A percentile compares a stretch with the other conserved stretches of the same genome.
Conservation (phyloP, 306 rosid species). For the Dalbergia oliveri region DNA sequence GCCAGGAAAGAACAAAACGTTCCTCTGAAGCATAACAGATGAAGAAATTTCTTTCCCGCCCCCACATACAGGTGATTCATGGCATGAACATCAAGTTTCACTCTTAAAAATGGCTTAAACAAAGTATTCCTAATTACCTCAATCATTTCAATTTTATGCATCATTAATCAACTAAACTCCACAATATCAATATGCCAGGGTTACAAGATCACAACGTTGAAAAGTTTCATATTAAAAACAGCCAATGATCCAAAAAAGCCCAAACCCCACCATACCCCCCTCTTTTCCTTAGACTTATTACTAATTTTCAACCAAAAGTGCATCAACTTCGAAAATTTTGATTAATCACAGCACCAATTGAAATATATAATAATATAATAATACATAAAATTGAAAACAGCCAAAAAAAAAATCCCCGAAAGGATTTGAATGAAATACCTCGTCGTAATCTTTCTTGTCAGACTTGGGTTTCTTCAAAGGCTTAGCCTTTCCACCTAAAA, state of each 20-base stretch:
- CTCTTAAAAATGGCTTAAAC: neutral
- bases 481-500: conserved; percentile 92
- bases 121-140: neutral
- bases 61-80: neutral
- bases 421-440: conserved; percentile 57
- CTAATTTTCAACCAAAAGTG: conserved; percentile 9
- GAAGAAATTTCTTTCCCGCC: neutral
- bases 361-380: neutral
- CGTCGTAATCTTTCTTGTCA: conserved; percentile 86
- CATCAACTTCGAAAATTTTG: neutral
- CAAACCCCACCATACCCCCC: neutral
- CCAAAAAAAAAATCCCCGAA: neutral
- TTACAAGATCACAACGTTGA: neutral
- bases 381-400: neutral
- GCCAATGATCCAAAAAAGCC: conserved; percentile 16
- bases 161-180: neutral
- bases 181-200: neutral
- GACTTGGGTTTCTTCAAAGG: conserved; percentile 95
- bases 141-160: neutral
- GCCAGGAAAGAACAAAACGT: neutral
- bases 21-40: neutral
- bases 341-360: neutral
- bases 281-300: neutral
- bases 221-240: neutral
- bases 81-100: neutral